Evolutionary conservation across 1,284 basidiomycete genomes (phyloP), one percentile per base, ranked within the genome.

Genomic region (Malassezia obtusa): DNA sequence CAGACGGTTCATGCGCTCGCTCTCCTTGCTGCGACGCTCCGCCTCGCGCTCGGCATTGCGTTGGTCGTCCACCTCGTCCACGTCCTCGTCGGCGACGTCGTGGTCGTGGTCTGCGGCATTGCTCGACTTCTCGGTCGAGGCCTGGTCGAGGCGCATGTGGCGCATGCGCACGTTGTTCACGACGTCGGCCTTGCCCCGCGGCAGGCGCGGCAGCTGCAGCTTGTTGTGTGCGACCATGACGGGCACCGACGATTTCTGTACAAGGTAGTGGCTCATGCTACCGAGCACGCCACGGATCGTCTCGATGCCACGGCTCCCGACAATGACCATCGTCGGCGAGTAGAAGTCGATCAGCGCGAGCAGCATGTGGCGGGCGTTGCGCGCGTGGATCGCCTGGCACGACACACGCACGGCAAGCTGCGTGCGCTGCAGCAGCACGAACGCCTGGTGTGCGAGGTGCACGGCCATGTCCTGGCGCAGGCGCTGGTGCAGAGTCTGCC

Each of bases 181-280:
- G 9, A 73, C 70, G 50, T 71, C 70, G 10, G 60, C 64, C 57
- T 68, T 69, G 26, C 65, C 70, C 2, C 67, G 57, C 12, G 70
- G 70, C 45, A 73, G 40, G 1, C 63, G 59, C 0, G 70, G 70
- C 11, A 73, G 51, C 49, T 67, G 65, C 33, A 73, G 59, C 22
- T 68, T 54, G 45, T 66, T 69, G 21, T 69, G 58, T 4, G 64
- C 69, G 8, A 66, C 85, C 89, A 91, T 91, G 53, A 91, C 89
- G 2, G 87, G 90, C 0, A 88, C 88, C 4, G 83, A 86, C 50
- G 83, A 87, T 77, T 89, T 89, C 77, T 89, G 89, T 38, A 96
- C 89, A 45, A 96, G 83, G 73, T 98, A 98, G 75, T 96, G 89
- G 3, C 88, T 92, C 0, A 90, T 95, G 3, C 89, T 92, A n/a